Conservation (phyloP, 495 filamentous ascomycete species). For the Chaetomium cochliodes region DNA sequence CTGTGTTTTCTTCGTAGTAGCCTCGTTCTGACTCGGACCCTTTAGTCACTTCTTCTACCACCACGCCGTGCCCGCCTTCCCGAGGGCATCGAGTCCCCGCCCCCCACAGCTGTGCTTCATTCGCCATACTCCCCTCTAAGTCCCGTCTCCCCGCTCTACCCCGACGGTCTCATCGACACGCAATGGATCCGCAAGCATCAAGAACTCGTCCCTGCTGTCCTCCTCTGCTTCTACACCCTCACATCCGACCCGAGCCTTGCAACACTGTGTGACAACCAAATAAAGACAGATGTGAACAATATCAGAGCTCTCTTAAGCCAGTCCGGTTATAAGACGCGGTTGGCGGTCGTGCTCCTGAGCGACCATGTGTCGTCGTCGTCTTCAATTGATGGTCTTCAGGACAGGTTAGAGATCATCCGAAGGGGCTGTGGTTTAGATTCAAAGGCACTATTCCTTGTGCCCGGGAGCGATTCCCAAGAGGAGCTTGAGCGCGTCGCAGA, state of each 20-base stretch:
- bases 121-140: constrained; percentile 87
- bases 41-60: constrained; percentile 51
- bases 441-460: constrained; percentile 67
- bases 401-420: constrained; percentile 72
- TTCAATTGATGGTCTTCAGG: constrained; percentile 56
- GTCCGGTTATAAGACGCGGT: constrained; percentile 69
- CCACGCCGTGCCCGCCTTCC: constrained; percentile 51
- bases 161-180: constrained; percentile 79
- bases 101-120: constrained; percentile 60
- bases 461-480: constrained; percentile 42
- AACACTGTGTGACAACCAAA: constrained; percentile 75
- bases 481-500: constrained; percentile 64
- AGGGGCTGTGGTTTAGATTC: constrained; percentile 75
- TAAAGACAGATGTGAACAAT: constrained; percentile 83
- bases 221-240: constrained; percentile 70
- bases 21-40: constrained; percentile 5
- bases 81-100: constrained; percentile 47
- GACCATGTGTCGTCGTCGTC: constrained; percentile 61
- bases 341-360: constrained; percentile 74
- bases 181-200: constrained; percentile 87
- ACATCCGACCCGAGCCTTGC: constrained; percentile 66
- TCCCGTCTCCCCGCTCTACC: constrained; percentile 73
- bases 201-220: constrained; percentile 71
- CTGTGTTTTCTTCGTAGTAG: background rate
- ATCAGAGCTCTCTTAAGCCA: constrained; percentile 62